These are phyloP conservation scores for Phaseolus lunatus DNA, from an alignment of 306 rosid genomes.

Conservation along the genomic window DNA sequence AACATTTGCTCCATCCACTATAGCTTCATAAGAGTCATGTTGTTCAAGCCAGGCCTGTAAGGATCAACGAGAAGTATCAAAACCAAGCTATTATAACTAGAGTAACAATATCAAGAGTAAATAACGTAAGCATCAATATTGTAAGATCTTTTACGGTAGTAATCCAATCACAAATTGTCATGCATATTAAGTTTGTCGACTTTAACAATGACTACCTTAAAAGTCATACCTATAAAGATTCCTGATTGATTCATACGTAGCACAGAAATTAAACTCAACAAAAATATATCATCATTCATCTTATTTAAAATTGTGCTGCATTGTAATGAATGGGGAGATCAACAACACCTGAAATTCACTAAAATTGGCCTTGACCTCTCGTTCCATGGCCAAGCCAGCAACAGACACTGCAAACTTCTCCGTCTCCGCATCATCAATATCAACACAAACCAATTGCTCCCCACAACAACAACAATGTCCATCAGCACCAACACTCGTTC, in stretches of 20 bases:
- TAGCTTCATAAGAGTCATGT: conserved; percentile 64
- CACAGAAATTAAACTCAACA: neutral
- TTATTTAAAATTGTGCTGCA: neutral
- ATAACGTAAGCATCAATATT: neutral
- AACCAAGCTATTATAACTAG: conserved; percentile 14
- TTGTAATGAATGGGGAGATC: neutral
- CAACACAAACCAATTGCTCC: conserved; percentile 74
- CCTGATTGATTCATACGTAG: neutral
- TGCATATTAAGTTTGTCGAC: neutral
- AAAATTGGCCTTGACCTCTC: conserved; percentile 77
- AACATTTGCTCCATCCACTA: conserved; percentile 91
- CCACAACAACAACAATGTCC: conserved; percentile 68
- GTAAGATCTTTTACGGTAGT: neutral
- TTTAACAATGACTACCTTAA: neutral
- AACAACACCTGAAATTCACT: conserved; percentile 75
- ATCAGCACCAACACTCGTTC: conserved; percentile 49
- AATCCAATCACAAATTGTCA: neutral
- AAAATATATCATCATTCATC: neutral
- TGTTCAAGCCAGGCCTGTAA: conserved; percentile 74
- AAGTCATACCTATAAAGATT: neutral
- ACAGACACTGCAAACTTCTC: conserved; percentile 71
- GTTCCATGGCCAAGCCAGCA: conserved; percentile 75
- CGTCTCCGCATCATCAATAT: conserved; percentile 72
- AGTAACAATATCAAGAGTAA: neutral
- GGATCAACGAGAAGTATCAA: neutral